Evolutionary conservation across 208 protist genomes (phyloP).

Genomic region (Crithidia brevicula): DNA sequence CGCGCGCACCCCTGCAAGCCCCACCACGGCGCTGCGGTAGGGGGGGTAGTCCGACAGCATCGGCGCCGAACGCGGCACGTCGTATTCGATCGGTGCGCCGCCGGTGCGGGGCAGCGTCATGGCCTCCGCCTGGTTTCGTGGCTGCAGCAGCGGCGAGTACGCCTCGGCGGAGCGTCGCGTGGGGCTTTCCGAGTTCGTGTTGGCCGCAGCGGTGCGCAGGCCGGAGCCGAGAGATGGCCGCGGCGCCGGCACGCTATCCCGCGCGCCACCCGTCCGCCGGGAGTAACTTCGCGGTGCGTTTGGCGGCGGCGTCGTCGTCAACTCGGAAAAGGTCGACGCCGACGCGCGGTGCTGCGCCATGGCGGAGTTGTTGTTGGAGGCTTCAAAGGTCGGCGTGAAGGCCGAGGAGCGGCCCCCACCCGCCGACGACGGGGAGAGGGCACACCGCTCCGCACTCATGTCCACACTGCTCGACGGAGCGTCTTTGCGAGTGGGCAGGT

Average conservation of each 20-base stretch:
- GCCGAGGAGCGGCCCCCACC: slow-evolving; percentile 7
- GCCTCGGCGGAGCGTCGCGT: neutral
- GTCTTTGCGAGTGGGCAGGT: slow-evolving; percentile 4
- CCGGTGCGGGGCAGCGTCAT: neutral
- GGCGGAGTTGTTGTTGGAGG: neutral
- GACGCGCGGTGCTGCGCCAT: neutral
- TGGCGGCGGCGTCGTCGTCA: neutral
- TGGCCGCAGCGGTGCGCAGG: neutral
- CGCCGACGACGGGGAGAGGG: slow-evolving; percentile 2
- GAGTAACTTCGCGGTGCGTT: slow-evolving; percentile 16
- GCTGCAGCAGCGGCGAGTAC: neutral
- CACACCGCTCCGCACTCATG: slow-evolving; percentile 9
- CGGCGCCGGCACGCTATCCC: slow-evolving; percentile 5
- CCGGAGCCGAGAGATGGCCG: slow-evolving; percentile 2
- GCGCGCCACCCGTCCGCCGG: slow-evolving; percentile 4
- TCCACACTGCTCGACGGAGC: neutral
- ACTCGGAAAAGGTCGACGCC: neutral
- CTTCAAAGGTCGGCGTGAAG: slow-evolving; percentile 12
- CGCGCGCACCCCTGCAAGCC: neutral
- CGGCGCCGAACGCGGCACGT: neutral
- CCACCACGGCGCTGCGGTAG: neutral
- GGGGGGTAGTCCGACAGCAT: neutral
- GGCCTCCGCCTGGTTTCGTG: neutral
- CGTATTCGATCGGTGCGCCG: neutral
- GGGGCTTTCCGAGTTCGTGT: neutral